These are phyloP conservation scores for Septoria petroselini DNA, from an alignment of 2,329 filamentous ascomycete genomes.

Conservation along the genomic window DNA sequence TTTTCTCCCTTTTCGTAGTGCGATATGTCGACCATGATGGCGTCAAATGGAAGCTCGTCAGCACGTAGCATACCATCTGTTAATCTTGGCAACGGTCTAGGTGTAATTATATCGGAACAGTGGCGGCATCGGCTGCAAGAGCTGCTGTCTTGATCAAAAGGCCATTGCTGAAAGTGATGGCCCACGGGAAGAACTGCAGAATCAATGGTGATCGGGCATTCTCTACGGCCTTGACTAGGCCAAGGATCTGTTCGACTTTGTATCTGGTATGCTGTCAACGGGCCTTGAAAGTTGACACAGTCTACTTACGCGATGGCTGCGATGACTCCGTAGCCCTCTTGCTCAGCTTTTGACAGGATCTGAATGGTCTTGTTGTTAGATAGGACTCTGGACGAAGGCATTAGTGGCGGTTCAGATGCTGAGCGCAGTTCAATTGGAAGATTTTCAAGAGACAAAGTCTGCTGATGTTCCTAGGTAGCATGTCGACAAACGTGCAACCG, in stretches of 20 bases:
- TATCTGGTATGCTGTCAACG: conserved; percentile 24
- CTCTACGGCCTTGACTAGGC: conserved; percentile 33
- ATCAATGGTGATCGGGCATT: conserved; percentile 31
- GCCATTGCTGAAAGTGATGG: conserved; percentile 30
- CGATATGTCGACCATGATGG: conserved; percentile 39
- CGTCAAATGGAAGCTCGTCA: conserved; percentile 31
- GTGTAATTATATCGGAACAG: conserved; percentile 33
- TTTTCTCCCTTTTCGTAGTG: conserved; percentile 38
- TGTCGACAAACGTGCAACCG: too few relatives aligned
- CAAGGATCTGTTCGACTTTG: conserved; percentile 34
- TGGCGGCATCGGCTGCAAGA: conserved; percentile 26
- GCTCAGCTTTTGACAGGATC: conserved; percentile 26
- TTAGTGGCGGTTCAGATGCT: neutral
- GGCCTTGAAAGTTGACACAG: too few relatives aligned
- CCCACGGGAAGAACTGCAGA: conserved; percentile 35
- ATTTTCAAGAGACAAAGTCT: neutral
- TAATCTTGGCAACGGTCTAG: conserved; percentile 34
- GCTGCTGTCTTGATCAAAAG: conserved; percentile 31
- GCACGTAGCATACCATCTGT: conserved; percentile 26
- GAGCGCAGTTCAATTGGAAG: neutral
- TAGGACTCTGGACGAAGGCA: neutral
- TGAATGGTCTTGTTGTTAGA: conserved; percentile 19
- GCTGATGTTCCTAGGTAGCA: too few relatives aligned
- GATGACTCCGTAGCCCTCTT: conserved; percentile 26
- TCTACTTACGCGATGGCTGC: conserved; percentile 27